Evolutionary conservation across 495 filamentous ascomycete species (phyloP).

Genomic region (Penicillium canescens): DNA sequence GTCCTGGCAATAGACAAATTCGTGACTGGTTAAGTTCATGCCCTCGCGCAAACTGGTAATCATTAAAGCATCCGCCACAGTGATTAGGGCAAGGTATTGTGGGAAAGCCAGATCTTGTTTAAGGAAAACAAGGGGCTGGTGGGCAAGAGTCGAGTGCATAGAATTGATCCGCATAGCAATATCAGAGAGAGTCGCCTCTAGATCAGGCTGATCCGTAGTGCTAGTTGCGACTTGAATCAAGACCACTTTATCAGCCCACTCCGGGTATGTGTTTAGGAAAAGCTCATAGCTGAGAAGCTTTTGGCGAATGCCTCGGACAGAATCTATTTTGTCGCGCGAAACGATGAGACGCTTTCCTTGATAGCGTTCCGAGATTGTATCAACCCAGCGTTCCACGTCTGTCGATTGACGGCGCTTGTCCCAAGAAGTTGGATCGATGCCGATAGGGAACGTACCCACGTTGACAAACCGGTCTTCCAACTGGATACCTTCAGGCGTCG

Average conservation of each 20-base stretch:
- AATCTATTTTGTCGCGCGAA: constrained; percentile 88
- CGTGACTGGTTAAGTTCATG: constrained; percentile 92
- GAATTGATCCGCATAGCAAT: constrained; percentile 94
- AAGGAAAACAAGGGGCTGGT: constrained; percentile 89
- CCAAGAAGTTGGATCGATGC: constrained; percentile 80
- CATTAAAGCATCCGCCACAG: constrained; percentile 86
- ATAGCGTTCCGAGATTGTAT: constrained; percentile 76
- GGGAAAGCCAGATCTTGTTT: constrained; percentile 90
- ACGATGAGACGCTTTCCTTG: constrained; percentile 86
- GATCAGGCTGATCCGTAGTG: constrained; percentile 79
- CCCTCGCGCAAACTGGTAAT: constrained; percentile 92
- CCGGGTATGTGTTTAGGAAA: constrained; percentile 88
- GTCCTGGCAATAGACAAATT: constrained; percentile 92
- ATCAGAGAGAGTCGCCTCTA: constrained; percentile 83
- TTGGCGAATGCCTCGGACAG: constrained; percentile 84
- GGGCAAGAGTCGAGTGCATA: constrained; percentile 79
- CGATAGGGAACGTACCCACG: constrained; percentile 64
- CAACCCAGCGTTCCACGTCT: constrained; percentile 75
- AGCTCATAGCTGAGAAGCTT: constrained; percentile 91
- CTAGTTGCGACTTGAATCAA: constrained; percentile 92
- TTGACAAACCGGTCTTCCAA: constrained; percentile 92
- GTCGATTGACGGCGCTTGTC: constrained; percentile 67
- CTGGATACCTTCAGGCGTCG: constrained; percentile 82
- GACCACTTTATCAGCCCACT: constrained; percentile 83
- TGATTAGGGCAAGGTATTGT: constrained; percentile 85